These are phyloP conservation scores for Xanthoparmelia taractica DNA, from an alignment of 495 filamentous ascomycete species.

Conservation along the genomic window DNA sequence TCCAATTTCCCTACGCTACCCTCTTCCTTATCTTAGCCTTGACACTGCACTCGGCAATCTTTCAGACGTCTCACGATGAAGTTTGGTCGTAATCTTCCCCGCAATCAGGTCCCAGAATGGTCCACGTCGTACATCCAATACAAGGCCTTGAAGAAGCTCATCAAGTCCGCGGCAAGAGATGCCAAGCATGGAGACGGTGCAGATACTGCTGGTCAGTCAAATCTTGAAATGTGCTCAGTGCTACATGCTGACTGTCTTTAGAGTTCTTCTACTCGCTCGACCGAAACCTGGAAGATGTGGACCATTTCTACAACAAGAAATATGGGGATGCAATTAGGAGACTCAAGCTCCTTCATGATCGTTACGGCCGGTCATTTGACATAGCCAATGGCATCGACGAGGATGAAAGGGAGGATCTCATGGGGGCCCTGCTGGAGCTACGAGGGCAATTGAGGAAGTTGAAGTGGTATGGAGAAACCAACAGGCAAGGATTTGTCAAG, in stretches of 20 bases:
- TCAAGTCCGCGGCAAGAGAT: conserved; percentile 63
- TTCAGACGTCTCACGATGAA: conserved; percentile 50
- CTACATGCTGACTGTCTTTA: conserved; percentile 36
- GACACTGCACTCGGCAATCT: neutral
- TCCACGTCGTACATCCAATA: conserved; percentile 89
- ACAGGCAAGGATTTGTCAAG: conserved; percentile 88
- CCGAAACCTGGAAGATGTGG: conserved; percentile 91
- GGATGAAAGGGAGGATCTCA: conserved; percentile 82
- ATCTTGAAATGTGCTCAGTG: conserved; percentile 8
- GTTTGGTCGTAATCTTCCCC: conserved; percentile 74
- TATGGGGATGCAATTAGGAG: conserved; percentile 72
- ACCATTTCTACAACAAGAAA: conserved; percentile 93
- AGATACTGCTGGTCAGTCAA: conserved; percentile 64
- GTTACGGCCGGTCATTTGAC: conserved; percentile 60
- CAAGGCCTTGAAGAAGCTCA: conserved; percentile 88
- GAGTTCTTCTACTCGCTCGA: conserved; percentile 93
- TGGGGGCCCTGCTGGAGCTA: conserved; percentile 80
- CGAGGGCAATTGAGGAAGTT: conserved; percentile 80
- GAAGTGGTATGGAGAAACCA: conserved; percentile 97
- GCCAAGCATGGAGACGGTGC: conserved; percentile 59
- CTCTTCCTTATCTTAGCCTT: neutral
- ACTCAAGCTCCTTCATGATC: conserved; percentile 73
- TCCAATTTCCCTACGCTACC: neutral
- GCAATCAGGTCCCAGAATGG: conserved; percentile 97
- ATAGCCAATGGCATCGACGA: conserved; percentile 46